phyloP scores from a whole-genome alignment of 2,329 filamentous ascomycete species.

The Fusarium musae region DNA sequence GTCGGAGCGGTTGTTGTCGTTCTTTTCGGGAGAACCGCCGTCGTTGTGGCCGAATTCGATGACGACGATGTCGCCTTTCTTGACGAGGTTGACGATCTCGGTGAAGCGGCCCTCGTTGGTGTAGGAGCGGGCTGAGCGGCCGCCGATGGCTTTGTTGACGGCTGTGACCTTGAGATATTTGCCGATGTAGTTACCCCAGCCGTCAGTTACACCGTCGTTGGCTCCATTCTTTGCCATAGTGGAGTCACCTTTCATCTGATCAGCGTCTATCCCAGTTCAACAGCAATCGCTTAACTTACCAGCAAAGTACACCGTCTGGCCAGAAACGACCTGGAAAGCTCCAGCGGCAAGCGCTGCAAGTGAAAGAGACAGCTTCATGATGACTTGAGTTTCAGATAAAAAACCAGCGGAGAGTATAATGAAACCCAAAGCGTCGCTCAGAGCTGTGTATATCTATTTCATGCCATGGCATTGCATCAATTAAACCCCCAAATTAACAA shows the following conservation, averaged over 20 bases:
- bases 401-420: background rate
- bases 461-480: background rate
- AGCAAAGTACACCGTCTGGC: slow-evolving; percentile 56
- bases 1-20: slow-evolving; percentile 71
- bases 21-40: slow-evolving; percentile 63
- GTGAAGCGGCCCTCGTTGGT: slow-evolving; percentile 73
- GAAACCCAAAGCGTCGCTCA: background rate
- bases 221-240: slow-evolving; percentile 65
- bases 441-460: slow-evolving; percentile 16
- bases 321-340: slow-evolving; percentile 24
- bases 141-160: slow-evolving; percentile 74
- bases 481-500: background rate
- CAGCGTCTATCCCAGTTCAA: background rate
- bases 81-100: slow-evolving; percentile 62
- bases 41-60: slow-evolving; percentile 82
- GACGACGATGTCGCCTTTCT: slow-evolving; percentile 71
- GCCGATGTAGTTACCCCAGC: slow-evolving; percentile 71
- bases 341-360: slow-evolving; percentile 33
- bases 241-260: slow-evolving; percentile 58
- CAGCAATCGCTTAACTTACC: slow-evolving; percentile 35
- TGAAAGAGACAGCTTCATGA: slow-evolving; percentile 39
- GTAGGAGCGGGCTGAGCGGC: slow-evolving; percentile 73
- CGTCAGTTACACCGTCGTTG: slow-evolving; percentile 57
- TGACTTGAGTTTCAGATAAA: background rate
- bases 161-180: slow-evolving; percentile 56